Conservation (phyloP, 192 early-diverging fungal species). For the Phycomyces blakesleeanus region DNA sequence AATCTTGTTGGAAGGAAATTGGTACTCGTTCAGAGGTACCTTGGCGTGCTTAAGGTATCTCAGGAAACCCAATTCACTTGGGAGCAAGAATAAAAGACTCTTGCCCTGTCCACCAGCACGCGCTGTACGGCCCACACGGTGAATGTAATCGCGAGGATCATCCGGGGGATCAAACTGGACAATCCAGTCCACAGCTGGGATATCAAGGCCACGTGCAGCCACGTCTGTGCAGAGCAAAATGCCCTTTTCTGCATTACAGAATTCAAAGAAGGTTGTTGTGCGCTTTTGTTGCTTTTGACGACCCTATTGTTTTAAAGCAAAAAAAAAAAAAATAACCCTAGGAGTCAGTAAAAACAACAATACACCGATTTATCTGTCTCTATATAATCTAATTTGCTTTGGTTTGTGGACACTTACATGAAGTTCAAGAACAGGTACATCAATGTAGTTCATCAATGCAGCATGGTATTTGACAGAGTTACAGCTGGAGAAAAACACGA, state of each 20-base stretch:
- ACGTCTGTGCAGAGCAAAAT: slow-evolving; percentile 97
- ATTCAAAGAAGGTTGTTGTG: slow-evolving; percentile 99
- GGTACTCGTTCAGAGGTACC: slow-evolving; percentile 98
- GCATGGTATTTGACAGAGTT: slow-evolving; percentile 98
- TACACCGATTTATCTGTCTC: too few species aligned
- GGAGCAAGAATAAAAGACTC: slow-evolving; percentile 93
- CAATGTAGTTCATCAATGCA: slow-evolving; percentile 98
- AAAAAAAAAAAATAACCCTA: too few species aligned
- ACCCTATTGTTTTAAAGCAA: too few species aligned
- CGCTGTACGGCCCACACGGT: slow-evolving; percentile 94
- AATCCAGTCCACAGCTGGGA: slow-evolving; percentile 98
- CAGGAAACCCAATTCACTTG: slow-evolving; percentile 92
- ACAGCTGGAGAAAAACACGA: slow-evolving; percentile 98
- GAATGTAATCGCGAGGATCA: slow-evolving; percentile 97
- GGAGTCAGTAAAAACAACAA: not conserved
- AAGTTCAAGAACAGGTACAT: slow-evolving; percentile 96
- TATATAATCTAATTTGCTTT: not conserved
- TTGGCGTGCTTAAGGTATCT: slow-evolving; percentile 97
- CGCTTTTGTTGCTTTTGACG: slow-evolving; percentile 98
- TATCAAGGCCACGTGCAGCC: slow-evolving; percentile 95
- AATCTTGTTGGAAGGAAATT: slow-evolving; percentile 92
- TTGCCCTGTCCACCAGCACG: slow-evolving; percentile 86
- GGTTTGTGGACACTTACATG: slow-evolving; percentile 58
- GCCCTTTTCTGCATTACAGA: slow-evolving; percentile 89
- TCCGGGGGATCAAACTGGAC: slow-evolving; percentile 99